Evolutionary conservation across 2,329 filamentous ascomycete genomes (phyloP).

Genomic region (Camillea tinctor): DNA sequence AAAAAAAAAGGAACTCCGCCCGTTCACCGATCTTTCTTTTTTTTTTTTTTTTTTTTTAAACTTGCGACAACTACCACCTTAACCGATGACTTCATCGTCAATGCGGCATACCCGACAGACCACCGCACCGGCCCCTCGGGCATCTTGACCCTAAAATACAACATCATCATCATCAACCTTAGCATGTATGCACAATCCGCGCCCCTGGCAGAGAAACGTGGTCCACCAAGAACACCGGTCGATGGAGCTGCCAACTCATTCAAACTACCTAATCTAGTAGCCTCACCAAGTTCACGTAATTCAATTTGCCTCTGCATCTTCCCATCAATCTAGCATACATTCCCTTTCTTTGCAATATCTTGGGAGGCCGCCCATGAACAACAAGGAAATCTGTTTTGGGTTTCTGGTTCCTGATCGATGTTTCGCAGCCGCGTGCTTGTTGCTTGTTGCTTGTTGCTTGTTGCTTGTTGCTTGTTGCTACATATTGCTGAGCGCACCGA

Average conservation of each 20-base stretch:
- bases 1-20: no score
- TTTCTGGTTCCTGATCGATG: not conserved
- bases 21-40: not conserved
- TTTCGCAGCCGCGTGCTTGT: not conserved
- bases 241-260: not conserved
- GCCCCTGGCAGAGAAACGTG: not conserved
- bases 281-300: not conserved
- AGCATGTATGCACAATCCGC: no score
- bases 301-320: not conserved
- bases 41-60: not conserved
- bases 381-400: not conserved
- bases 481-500: not conserved
- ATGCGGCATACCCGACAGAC: not conserved
- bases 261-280: not conserved
- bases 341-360: not conserved
- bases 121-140: no score
- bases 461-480: no score
- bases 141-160: not conserved
- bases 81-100: not conserved
- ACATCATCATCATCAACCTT: not conserved
- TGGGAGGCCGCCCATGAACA: not conserved
- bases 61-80: not conserved
- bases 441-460: no score
- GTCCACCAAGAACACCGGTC: not conserved
- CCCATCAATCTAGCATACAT: not conserved